A percentile compares a stretch with the other conserved stretches of the same genome.
These are phyloP conservation scores for Tardiomyces digboiensis DNA, from an alignment of 1,139 yeast genomes.

Conservation along the genomic window DNA sequence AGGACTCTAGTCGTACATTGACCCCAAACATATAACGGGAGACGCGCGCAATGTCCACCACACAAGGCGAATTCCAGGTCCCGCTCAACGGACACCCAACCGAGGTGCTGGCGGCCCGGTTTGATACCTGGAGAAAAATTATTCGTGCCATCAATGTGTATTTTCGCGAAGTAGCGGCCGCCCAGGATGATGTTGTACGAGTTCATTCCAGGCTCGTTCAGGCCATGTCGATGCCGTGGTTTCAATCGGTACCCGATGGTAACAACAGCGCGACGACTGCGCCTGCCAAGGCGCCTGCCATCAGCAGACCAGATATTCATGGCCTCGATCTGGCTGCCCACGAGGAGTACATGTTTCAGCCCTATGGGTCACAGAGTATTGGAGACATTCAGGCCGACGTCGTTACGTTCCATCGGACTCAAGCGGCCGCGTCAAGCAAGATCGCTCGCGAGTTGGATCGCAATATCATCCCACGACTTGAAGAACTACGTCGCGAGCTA, in stretches of 20 bases:
- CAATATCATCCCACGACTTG: constrained; percentile 72
- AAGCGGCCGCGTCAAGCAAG: constrained; percentile 55
- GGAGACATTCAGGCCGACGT: constrained; percentile 75
- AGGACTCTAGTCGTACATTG: no score
- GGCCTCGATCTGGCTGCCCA: constrained; percentile 2
- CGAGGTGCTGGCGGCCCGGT: constrained; percentile 73
- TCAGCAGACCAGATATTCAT: constrained; percentile 1
- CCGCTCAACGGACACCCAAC: constrained; percentile 47
- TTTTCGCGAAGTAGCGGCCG: constrained; percentile 69
- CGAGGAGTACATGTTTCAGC: constrained; percentile 36
- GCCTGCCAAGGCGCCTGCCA: constrained; percentile 1
- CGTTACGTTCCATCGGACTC: constrained; percentile 62
- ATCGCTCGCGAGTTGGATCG: constrained; percentile 63
- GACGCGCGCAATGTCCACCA: no score
- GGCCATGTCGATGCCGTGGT: constrained; percentile 54
- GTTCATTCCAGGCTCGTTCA: constrained; percentile 77
- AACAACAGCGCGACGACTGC: constrained; percentile 1
- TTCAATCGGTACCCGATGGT: constrained; percentile 8
- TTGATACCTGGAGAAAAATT: constrained; percentile 78
- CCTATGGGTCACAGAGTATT: constrained; percentile 72
- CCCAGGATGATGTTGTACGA: constrained; percentile 79
- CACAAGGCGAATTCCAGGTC: neutral
- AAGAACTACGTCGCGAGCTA: constrained; percentile 75
- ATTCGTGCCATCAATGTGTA: constrained; percentile 68
- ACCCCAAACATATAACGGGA: no score